phyloP scores from a whole-genome alignment of 345 rosid genomes.

The Moricandia arvensis region DNA sequence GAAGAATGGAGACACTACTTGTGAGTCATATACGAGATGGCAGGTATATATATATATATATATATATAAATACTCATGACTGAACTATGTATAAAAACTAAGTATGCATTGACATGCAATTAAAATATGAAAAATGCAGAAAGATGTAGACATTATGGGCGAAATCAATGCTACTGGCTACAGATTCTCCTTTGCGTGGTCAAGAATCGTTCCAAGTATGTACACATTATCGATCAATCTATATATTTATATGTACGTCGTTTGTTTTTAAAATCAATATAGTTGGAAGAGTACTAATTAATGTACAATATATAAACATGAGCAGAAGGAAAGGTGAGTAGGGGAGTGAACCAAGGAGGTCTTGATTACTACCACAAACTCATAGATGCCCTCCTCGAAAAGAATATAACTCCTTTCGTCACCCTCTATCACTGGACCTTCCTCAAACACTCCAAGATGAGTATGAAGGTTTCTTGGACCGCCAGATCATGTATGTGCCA shows the following conservation, averaged over 20 bases:
- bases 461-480: neutral
- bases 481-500: neutral
- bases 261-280: neutral
- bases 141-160: neutral
- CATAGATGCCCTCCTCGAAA: neutral
- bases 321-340: neutral
- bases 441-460: neutral
- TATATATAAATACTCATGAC: neutral
- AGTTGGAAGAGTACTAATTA: neutral
- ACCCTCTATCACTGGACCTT: neutral
- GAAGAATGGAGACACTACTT: neutral
- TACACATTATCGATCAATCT: neutral
- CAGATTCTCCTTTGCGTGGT: neutral
- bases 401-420: neutral
- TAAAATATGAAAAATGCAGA: neutral
- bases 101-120: neutral
- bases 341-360: neutral
- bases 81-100: neutral
- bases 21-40: neutral
- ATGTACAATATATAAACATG: neutral
- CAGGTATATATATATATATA: too few relatives aligned
- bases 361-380: neutral
- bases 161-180: neutral
- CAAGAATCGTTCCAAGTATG: neutral
- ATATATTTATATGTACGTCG: neutral